Evolutionary conservation across 768 basidiomycete species (phyloP).

Genomic region (Termitomyces sp.): DNA sequence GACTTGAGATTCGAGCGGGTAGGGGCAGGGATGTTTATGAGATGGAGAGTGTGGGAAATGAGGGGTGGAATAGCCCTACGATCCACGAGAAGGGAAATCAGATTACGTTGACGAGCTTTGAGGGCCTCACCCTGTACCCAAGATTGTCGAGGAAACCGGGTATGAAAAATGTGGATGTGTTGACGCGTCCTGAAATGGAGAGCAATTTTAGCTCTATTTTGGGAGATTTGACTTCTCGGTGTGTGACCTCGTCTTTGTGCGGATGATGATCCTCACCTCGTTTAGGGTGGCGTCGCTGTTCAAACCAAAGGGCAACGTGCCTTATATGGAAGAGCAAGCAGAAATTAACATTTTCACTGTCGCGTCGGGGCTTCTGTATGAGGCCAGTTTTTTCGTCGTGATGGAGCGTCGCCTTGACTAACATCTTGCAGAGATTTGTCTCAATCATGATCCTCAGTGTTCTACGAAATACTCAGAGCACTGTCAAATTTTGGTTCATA

Average conservation of each 20-base stretch:
- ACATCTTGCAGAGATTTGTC: conserved; percentile 72
- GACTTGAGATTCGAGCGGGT: conserved; percentile 77
- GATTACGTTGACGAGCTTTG: conserved; percentile 83
- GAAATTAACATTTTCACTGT: conserved; percentile 99
- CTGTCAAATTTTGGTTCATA: conserved; percentile 99
- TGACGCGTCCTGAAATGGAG: conserved; percentile 39
- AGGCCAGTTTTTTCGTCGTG: conserved; percentile 43
- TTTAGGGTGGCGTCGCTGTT: conserved; percentile 42
- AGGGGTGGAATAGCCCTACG: conserved; percentile 79
- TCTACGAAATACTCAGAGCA: conserved; percentile 86
- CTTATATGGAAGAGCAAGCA: conserved; percentile 47
- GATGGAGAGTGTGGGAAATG: conserved; percentile 82
- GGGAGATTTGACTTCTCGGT: conserved; percentile 48
- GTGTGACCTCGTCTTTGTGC: conserved; percentile 12
- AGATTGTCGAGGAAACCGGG: conserved; percentile 63
- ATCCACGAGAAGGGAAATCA: conserved; percentile 66
- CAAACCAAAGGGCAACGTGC: conserved; percentile 21
- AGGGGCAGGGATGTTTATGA: conserved; percentile 74
- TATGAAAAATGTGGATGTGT: conserved; percentile 78
- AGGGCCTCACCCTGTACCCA: conserved; percentile 86
- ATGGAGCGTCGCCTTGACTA: conserved; percentile 1
- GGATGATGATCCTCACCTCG: not conserved
- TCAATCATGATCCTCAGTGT: conserved; percentile 99
- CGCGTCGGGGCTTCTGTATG: conserved; percentile 92
- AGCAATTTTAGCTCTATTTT: conserved; percentile 34